These are phyloP conservation scores for Keithomyces neogunnii DNA, from an alignment of 2,329 filamentous ascomycete genomes.

Conservation along the genomic window DNA sequence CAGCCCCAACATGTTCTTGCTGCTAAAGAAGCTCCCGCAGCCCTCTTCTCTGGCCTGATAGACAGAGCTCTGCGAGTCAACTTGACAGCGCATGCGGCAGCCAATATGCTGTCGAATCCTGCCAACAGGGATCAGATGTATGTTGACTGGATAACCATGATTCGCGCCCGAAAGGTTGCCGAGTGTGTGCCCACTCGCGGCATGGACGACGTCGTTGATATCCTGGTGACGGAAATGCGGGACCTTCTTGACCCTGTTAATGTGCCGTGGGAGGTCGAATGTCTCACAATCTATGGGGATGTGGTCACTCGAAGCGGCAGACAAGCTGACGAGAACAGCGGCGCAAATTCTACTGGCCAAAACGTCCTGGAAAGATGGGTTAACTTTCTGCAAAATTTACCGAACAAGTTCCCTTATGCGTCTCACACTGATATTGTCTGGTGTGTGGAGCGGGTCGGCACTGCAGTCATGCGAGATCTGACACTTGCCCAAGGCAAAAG, in stretches of 20 bases:
- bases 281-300: slow-evolving; percentile 52
- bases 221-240: slow-evolving; percentile 59
- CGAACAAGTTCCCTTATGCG: slow-evolving; percentile 64
- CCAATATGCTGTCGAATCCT: slow-evolving; percentile 82
- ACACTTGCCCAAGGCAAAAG: slow-evolving; percentile 71
- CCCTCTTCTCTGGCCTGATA: slow-evolving; percentile 78
- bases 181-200: slow-evolving; percentile 53
- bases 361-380: slow-evolving; percentile 76
- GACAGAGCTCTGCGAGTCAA: slow-evolving; percentile 88
- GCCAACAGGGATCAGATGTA: slow-evolving; percentile 95
- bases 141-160: slow-evolving; percentile 71
- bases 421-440: slow-evolving; percentile 65
- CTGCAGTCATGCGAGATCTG: slow-evolving; percentile 70
- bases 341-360: slow-evolving; percentile 33
- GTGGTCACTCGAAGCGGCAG: slow-evolving; percentile 39
- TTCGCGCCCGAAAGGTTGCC: slow-evolving; percentile 53
- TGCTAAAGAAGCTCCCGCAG: slow-evolving; percentile 81
- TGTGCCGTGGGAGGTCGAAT: slow-evolving; percentile 57
- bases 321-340: slow-evolving; percentile 18
- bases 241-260: slow-evolving; percentile 61
- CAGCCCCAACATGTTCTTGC: slow-evolving; percentile 79
- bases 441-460: slow-evolving; percentile 67
- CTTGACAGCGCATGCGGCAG: slow-evolving; percentile 84
- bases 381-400: slow-evolving; percentile 59
- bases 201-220: slow-evolving; percentile 58